Percentiles rank a stretch among this genome's conserved stretches.
Conservation (phyloP, 371 early-diverging fungal species). For the Capniomyces stellatus region DNA sequence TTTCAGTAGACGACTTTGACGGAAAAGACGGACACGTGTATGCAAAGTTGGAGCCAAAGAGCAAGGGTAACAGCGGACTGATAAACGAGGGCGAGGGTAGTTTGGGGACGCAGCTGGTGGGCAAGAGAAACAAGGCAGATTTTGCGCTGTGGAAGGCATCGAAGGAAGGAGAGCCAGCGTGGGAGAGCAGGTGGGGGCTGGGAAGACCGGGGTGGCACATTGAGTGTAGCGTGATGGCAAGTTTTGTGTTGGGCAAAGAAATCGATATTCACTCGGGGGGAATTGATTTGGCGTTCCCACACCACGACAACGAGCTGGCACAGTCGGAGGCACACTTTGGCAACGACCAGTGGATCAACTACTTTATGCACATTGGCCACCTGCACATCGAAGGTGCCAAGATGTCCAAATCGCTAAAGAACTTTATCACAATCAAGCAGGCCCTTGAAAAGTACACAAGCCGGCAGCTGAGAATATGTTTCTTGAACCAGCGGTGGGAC, state of each 20-base stretch:
- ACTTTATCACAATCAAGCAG: conserved; percentile 93
- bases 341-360: conserved; percentile 93
- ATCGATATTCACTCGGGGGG: conserved; percentile 99
- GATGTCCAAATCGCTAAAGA: conserved; percentile 99
- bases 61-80: conserved; percentile 58
- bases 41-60: conserved; percentile 81
- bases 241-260: conserved; percentile 71
- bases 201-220: conserved; percentile 99
- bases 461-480: conserved; percentile 84
- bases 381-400: conserved; percentile 96
- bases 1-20: conserved; percentile 85
- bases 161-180: conserved; percentile 94
- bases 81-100: conserved; percentile 86
- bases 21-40: conserved; percentile 61
- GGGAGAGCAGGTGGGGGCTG: conserved; percentile 90
- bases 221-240: conserved; percentile 99
- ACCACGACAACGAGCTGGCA: conserved; percentile 99
- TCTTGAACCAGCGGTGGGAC: conserved; percentile 87
- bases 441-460: conserved; percentile 70
- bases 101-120: conserved; percentile 47
- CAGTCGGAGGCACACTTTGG: conserved; percentile 91
- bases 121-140: conserved; percentile 65
- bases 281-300: conserved; percentile 97
- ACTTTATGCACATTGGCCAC: conserved; percentile 98
- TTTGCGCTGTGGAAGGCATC: conserved; percentile 98